phyloP scores from a whole-genome alignment of 257 asterid genomes.

The Przewalskia tangutica region DNA sequence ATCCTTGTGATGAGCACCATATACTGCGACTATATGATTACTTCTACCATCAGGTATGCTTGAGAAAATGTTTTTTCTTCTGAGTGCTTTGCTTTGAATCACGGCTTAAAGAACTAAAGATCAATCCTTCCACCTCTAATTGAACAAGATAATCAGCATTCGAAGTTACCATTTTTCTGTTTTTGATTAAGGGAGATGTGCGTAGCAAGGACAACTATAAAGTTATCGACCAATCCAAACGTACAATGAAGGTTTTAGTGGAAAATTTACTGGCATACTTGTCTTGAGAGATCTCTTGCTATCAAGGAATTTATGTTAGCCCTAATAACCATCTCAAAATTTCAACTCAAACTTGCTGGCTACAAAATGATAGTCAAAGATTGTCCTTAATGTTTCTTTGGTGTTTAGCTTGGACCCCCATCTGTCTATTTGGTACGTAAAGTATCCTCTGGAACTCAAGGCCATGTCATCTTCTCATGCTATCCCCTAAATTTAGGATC shows the following conservation, averaged over 20 bases:
- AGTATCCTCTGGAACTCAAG: not conserved
- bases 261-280: not conserved
- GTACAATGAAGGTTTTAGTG: not conserved
- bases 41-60: constrained; percentile 76
- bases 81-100: not conserved
- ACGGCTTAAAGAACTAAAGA: not conserved
- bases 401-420: not conserved
- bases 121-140: not conserved
- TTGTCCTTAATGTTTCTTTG: not conserved
- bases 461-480: not conserved
- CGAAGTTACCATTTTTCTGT: not conserved
- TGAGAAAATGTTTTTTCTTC: not conserved
- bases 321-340: not conserved
- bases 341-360: not conserved
- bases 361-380: not conserved
- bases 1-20: constrained; percentile 71
- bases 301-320: not conserved
- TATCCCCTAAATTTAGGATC: not conserved
- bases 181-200: not conserved
- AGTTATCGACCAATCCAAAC: not conserved
- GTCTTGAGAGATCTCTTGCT: not conserved
- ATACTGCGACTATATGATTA: constrained; percentile 80
- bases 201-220: not conserved
- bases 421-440: not conserved
- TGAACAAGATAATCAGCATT: not conserved